Evolutionary conservation across 208 protist genomes (phyloP).

Genomic region (Leishmania amazonensis): DNA sequence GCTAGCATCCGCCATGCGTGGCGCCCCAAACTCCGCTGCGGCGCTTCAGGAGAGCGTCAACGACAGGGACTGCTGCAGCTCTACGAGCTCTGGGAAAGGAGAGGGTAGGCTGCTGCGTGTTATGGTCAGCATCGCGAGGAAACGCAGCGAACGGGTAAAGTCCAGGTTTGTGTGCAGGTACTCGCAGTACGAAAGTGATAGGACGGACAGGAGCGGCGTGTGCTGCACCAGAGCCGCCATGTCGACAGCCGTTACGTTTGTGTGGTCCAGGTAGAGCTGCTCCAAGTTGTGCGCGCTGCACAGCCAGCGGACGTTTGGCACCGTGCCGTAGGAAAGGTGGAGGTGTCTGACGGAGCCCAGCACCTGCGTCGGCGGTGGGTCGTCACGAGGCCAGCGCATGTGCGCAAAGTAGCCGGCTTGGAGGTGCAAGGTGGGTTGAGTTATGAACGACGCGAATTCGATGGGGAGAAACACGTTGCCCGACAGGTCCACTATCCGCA

Average conservation of each 20-base stretch:
- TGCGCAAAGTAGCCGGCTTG: constrained; percentile 19
- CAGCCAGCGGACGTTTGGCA: constrained; percentile 47
- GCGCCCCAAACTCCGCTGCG: not conserved
- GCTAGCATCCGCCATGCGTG: not conserved
- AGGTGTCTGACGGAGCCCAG: constrained; percentile 25
- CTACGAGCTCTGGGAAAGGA: constrained; percentile 2
- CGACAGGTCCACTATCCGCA: constrained; percentile 33
- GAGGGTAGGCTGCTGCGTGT: constrained; percentile 25
- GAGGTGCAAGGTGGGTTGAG: constrained; percentile 1
- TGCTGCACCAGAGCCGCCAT: constrained; percentile 28
- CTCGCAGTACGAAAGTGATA: constrained; percentile 41
- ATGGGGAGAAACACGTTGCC: constrained; percentile 27
- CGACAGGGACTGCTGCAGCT: constrained; percentile 9
- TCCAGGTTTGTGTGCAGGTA: constrained; percentile 36
- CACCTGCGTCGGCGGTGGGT: constrained; percentile 10
- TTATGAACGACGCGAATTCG: constrained; percentile 28
- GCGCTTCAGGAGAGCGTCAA: constrained; percentile 15
- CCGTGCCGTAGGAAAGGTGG: constrained; percentile 19
- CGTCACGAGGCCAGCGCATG: constrained; percentile 29
- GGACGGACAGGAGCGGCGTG: constrained; percentile 25
- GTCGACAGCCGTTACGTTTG: constrained; percentile 40
- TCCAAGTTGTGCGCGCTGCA: constrained; percentile 23
- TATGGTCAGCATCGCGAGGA: constrained; percentile 22
- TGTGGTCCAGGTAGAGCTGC: constrained; percentile 44
- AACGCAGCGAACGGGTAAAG: constrained; percentile 34